Percentiles rank a stretch among this genome's conserved stretches.
Conservation (phyloP, 2,329 filamentous ascomycete species). For the Fusarium sp. region DNA sequence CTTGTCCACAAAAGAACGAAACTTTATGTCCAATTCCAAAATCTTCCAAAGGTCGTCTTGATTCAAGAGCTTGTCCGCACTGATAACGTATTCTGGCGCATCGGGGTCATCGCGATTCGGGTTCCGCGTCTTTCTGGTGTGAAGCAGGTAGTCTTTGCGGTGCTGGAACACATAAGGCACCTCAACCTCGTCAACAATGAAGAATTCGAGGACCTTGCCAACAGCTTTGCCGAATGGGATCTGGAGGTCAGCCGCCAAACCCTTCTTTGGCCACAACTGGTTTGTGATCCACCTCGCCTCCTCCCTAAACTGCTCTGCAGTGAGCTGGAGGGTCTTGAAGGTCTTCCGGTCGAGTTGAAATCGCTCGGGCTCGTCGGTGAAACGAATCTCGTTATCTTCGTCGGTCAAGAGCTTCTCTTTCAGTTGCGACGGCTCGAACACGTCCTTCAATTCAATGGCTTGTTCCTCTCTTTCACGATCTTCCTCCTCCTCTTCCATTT, state of each 20-base stretch:
- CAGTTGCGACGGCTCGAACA: conserved; percentile 96
- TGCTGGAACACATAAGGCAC: conserved; percentile 99
- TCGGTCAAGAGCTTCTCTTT: conserved; percentile 95
- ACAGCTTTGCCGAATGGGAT: conserved; percentile 89
- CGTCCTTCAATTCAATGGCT: conserved; percentile 92
- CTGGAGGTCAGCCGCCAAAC: conserved; percentile 76
- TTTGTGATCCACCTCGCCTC: conserved; percentile 93
- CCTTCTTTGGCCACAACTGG: conserved; percentile 89
- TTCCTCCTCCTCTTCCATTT: conserved; percentile 87
- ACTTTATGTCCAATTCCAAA: conserved; percentile 94
- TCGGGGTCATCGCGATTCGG: conserved; percentile 74
- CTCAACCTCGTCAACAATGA: conserved; percentile 93
- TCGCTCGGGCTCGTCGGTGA: conserved; percentile 90
- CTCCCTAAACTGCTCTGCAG: conserved; percentile 87
- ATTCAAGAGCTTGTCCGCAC: conserved; percentile 87
- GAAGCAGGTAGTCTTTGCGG: conserved; percentile 96
- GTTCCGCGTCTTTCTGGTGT: conserved; percentile 78
- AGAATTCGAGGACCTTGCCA: conserved; percentile 92
- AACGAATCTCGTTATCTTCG: conserved; percentile 90
- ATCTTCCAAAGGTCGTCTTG: conserved; percentile 97
- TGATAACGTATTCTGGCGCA: conserved; percentile 77
- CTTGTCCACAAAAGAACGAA: conserved; percentile 91
- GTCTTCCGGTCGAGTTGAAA: conserved; percentile 92
- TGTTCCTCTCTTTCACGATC: conserved; percentile 83
- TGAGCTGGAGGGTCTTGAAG: conserved; percentile 84